Evolutionary conservation across 176 grass and related monocot genomes (phyloP), one percentile per base, ranked within the genome.

Genomic region (Tillandsia leiboldiana): DNA sequence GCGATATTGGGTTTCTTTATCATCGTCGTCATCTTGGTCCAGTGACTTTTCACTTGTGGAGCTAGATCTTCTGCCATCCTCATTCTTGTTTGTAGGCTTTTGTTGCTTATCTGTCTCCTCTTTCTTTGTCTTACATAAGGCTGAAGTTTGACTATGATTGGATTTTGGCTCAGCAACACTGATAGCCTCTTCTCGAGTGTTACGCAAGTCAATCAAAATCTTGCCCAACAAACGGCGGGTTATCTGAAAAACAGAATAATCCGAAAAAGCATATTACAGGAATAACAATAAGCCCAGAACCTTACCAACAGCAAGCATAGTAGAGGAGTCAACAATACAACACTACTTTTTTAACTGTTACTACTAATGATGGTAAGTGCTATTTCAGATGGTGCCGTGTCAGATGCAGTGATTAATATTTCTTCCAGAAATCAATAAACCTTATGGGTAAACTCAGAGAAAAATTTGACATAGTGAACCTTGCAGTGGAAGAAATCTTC

Each of bases 1-100:
- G 83, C 92, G 90, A 78, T 91, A 96, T 89, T 91, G 88, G 56
- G 85, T 96, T 85, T 96, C 92, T 78, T 85, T 80, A 66, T 96
- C 81, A 77, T 77, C 42, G 8, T 83, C 84, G 51, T 89, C 94
- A 67, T 99, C 86, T 76, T 79, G 74, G 73, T 76, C 78, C 64
- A 83, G 65, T 12, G 72, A 83, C 15, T 83, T 88, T 52, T 89
- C 77, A 47, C 75, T 79, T 64, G 75, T 69, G 20, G 82, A 81
- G 20, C 27, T 76, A 63, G 86, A 53, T 67, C 76, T 82, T 78
- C 83, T 73, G 66, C 70, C 63, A 54, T 73, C 73, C 61, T 83
- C 78, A 83, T 83, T 85, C 59, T 54, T 80, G 8, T 58, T 74
- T 66, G 51, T 70, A 53, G 59, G 71, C 72, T 75, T 77, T 18